Percentiles rank a stretch among this genome's conserved stretches.
These are phyloP conservation scores for Aureobasidium sp. DNA, from an alignment of 2,329 filamentous ascomycete species.

Conservation along the genomic window DNA sequence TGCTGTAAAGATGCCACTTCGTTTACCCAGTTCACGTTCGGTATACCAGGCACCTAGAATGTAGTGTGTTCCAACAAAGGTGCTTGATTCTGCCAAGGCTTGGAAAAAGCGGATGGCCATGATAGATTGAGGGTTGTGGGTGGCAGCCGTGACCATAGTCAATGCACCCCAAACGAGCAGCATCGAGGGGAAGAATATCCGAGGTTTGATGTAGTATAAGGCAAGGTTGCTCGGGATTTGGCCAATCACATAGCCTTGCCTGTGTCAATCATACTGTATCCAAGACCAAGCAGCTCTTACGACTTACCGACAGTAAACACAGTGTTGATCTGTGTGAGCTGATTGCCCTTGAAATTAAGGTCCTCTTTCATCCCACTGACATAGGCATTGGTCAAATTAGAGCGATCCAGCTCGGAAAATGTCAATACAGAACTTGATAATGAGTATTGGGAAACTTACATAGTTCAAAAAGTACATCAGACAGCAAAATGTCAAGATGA, in stretches of 20 bases:
- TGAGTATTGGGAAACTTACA: neutral
- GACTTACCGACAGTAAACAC: constrained; percentile 31
- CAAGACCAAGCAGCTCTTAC: too few species aligned
- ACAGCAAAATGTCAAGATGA: constrained; percentile 33
- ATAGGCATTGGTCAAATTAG: constrained; percentile 49
- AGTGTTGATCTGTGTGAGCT: constrained; percentile 39
- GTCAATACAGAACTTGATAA: neutral
- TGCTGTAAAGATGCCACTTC: constrained; percentile 48
- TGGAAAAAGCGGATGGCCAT: constrained; percentile 52
- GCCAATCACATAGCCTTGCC: constrained; percentile 37
- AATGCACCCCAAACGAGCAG: constrained; percentile 51
- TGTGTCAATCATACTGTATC: constrained; percentile 53
- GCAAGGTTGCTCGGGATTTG: constrained; percentile 41
- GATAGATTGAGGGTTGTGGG: constrained; percentile 46
- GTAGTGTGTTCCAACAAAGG: constrained; percentile 29
- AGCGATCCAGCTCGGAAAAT: constrained; percentile 38
- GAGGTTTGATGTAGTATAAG: constrained; percentile 48
- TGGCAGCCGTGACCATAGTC: constrained; percentile 53
- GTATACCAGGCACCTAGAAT: constrained; percentile 17
- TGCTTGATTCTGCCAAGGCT: constrained; percentile 39
- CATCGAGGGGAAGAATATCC: constrained; percentile 51
- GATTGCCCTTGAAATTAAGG: constrained; percentile 41
- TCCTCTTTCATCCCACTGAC: constrained; percentile 50
- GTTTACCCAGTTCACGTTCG: constrained; percentile 26
- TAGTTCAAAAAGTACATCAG: constrained; percentile 30